Percentiles rank a stretch among this genome's conserved stretches.
phyloP scores from a whole-genome alignment of 2,329 filamentous ascomycete species.

The Monascus ruber region DNA sequence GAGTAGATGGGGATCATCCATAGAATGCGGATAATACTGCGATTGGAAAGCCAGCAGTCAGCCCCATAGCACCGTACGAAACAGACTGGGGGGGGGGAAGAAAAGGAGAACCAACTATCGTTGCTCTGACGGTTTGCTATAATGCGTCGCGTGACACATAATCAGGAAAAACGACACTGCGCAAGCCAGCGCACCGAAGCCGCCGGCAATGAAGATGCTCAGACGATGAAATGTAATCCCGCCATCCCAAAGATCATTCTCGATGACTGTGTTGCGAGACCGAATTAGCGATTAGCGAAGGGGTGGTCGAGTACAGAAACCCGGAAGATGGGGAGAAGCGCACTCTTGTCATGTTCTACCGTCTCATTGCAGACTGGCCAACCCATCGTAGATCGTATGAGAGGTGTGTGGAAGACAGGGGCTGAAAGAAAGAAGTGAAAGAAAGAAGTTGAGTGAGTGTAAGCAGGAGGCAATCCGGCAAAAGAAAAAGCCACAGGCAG shows the following conservation, averaged over 20 bases:
- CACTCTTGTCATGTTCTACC: conserved; percentile 36
- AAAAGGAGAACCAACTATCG: conserved; percentile 38
- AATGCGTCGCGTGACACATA: conserved; percentile 47
- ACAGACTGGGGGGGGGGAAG: background rate
- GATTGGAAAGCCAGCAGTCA: conserved; percentile 1
- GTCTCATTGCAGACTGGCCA: conserved; percentile 42
- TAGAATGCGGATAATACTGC: conserved; percentile 72
- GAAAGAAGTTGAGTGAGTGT: too few relatives aligned
- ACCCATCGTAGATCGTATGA: conserved; percentile 20
- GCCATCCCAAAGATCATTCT: conserved; percentile 41
- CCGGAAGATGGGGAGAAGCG: conserved; percentile 2
- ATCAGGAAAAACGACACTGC: conserved; percentile 44
- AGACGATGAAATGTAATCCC: conserved; percentile 46
- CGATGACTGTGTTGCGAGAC: conserved; percentile 24
- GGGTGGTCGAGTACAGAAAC: background rate
- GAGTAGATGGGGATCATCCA: conserved; percentile 80
- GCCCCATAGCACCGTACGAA: background rate
- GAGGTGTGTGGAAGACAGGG: too few relatives aligned
- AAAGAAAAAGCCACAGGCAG: background rate
- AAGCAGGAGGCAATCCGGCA: too few relatives aligned
- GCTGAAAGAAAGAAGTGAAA: too few relatives aligned
- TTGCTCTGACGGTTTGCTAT: conserved; percentile 49
- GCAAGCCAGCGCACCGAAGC: conserved; percentile 42
- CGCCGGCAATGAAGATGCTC: conserved; percentile 42
- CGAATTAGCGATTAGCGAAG: background rate